Evolutionary conservation across 1,139 yeast species (phyloP).

Genomic region (Oligophagozyma castellii): DNA sequence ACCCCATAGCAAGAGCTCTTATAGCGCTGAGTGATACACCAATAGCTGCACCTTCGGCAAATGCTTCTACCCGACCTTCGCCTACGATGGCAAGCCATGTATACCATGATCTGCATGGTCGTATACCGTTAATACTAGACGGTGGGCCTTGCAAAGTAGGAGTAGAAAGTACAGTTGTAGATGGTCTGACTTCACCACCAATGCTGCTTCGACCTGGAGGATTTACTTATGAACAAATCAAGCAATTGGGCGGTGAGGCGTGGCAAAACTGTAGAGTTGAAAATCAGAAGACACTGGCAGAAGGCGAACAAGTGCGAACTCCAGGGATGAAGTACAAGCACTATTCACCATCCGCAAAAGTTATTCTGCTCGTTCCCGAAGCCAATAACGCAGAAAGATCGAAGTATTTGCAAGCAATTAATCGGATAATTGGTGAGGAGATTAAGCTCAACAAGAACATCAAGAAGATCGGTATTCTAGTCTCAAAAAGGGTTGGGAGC

Average conservation of each 20-base stretch:
- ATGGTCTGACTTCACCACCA: constrained; percentile 78
- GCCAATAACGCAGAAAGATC: constrained; percentile 2
- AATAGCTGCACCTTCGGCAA: constrained; percentile 94
- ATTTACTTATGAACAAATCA: constrained; percentile 63
- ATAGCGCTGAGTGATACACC: constrained; percentile 82
- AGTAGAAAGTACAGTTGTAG: constrained; percentile 85
- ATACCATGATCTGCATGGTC: constrained; percentile 58
- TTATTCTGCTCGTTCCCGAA: constrained; percentile 43
- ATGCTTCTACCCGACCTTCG: constrained; percentile 89
- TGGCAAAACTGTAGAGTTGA: constrained; percentile 60
- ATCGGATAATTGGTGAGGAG: constrained; percentile 6
- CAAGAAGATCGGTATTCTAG: constrained; percentile 23
- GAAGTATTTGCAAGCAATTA: constrained; percentile 3
- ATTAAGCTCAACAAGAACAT: neutral
- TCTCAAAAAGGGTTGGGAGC: constrained; percentile 9
- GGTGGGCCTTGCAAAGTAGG: constrained; percentile 91
- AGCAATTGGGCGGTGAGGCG: constrained; percentile 41
- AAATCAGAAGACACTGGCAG: constrained; percentile 44
- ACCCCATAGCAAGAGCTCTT: constrained; percentile 82
- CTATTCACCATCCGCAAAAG: constrained; percentile 82
- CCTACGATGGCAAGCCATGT: constrained; percentile 88
- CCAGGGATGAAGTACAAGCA: constrained; percentile 98
- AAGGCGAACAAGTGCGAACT: constrained; percentile 64
- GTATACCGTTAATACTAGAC: constrained; percentile 75
- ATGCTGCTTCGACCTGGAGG: constrained; percentile 91